Base-by-base conservation (phyloP, 352 stramenopile genomes). In the Globisporangium heterothallicum region DNA sequence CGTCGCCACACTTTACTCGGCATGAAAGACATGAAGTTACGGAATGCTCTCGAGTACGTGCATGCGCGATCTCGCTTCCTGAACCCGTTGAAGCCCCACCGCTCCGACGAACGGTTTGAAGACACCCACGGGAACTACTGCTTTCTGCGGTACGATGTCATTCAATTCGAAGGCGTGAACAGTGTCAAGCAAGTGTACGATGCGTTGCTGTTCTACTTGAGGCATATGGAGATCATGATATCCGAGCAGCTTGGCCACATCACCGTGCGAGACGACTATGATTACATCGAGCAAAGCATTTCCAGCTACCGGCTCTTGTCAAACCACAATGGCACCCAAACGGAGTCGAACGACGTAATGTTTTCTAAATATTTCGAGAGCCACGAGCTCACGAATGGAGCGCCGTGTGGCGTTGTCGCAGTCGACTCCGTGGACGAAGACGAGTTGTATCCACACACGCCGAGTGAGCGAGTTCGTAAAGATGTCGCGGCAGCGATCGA, bases 221-320 rank as follows among this genome's bases (percentile, higher is more conserved):
- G 64, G 12, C 78, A 74, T 26, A 74, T 85, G 66, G 69, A 85
- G 46, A 83, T 86, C 41, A 70, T 60, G 4, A 74, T 86, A 22
- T 76, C 67, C 4, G 72, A 81, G 46, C 43, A 61, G 13, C 42
- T 86, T 7, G 72, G 72, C 9, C 54, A 83, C 36, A 61, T 74
- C 7, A 82, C 72, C 22, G 40, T 84, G 12, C 65, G 68, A 0
- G 72, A 86, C 49, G 70, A 84, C 47, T 68, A 78, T 29, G 68
- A 79, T 24, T 63, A 36, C 30, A 36, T 47, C 12, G 62, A 83
- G 32, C 56, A 55, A 10, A 64, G 40, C 56, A 64, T 79, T 32
- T 42, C 65, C 24, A 65, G 66, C 26, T 66, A 63, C 12, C 66
- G 67, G 14, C 58, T 76, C 4, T 46, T 76, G 42, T 64, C 68